A percentile compares a stretch with the other conserved stretches of the same genome.
These are phyloP conservation scores for Cadophora sp. DNA, from an alignment of 2,329 filamentous ascomycete species.

Conservation along the genomic window DNA sequence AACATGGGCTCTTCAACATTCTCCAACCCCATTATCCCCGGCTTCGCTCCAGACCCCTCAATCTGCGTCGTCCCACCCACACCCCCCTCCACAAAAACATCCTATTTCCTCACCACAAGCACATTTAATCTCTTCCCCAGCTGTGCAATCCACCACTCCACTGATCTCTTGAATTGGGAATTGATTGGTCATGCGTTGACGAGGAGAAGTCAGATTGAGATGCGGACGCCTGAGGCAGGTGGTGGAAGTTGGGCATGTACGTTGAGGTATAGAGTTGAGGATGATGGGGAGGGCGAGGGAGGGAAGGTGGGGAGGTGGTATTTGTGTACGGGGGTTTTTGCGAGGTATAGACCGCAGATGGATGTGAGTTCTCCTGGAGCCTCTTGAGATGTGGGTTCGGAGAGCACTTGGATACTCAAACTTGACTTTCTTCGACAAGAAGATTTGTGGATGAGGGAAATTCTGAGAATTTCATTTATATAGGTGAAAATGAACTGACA, in stretches of 20 bases:
- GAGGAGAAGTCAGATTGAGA: constrained; percentile 43
- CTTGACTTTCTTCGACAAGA: not conserved
- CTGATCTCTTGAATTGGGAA: constrained; percentile 57
- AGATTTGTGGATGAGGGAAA: no score
- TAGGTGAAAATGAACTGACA: not conserved
- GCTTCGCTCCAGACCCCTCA: constrained; percentile 66
- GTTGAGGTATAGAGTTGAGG: constrained; percentile 15
- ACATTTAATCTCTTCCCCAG: constrained; percentile 69
- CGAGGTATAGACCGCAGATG: constrained; percentile 49
- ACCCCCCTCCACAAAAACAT: constrained; percentile 50
- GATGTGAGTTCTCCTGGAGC: constrained; percentile 35
- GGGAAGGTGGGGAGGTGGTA: constrained; percentile 52
- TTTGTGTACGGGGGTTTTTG: constrained; percentile 53
- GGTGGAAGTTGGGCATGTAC: constrained; percentile 53
- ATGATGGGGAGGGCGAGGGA: constrained; percentile 12
- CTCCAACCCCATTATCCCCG: constrained; percentile 39
- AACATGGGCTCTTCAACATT: not conserved
- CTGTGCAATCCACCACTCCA: constrained; percentile 65
- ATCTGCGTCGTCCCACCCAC: constrained; percentile 39
- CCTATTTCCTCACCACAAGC: constrained; percentile 66
- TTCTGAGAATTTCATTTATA: not conserved
- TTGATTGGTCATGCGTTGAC: constrained; percentile 60
- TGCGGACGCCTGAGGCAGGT: constrained; percentile 58
- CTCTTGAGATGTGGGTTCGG: not conserved
- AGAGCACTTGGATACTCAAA: not conserved